Conservation (phyloP, 2,329 filamentous ascomycete genomes). For the Cyanodermella asteris region DNA sequence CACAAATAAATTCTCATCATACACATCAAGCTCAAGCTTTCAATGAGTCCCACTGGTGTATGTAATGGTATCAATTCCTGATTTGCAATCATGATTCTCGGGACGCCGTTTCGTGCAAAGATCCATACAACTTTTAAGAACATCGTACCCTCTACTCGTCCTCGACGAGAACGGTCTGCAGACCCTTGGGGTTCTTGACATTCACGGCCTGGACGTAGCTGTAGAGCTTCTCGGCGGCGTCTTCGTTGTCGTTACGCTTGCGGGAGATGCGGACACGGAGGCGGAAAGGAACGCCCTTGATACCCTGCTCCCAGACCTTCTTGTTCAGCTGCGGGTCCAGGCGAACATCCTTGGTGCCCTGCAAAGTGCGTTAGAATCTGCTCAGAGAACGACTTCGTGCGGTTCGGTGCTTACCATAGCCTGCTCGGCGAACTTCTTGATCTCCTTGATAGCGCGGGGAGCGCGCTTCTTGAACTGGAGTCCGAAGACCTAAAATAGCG, state of each 20-base stretch:
- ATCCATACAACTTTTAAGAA: neutral
- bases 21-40: no score
- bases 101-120: no score
- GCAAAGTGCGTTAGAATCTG: slow-evolving; percentile 71
- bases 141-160: slow-evolving; percentile 24
- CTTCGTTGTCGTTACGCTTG: slow-evolving; percentile 99
- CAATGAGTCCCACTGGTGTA: no score
- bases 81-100: no score
- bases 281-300: slow-evolving; percentile 97
- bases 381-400: slow-evolving; percentile 63
- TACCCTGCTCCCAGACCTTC: slow-evolving; percentile 98
- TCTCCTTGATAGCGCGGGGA: slow-evolving; percentile 98
- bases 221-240: slow-evolving; percentile 98
- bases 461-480: slow-evolving; percentile 99
- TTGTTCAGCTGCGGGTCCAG: slow-evolving; percentile 98
- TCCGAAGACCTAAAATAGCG: slow-evolving; percentile 58
- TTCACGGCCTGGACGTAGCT: slow-evolving; percentile 99
- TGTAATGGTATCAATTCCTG: no score
- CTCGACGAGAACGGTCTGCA: slow-evolving; percentile 73
- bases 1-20: no score
- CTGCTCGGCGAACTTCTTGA: slow-evolving; percentile 77
- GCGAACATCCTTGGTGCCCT: slow-evolving; percentile 95
- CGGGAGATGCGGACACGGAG: slow-evolving; percentile 95
- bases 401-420: slow-evolving; percentile 89
- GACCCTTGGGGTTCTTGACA: slow-evolving; percentile 97